phyloP scores from a whole-genome alignment of 148 eudicot species.

The Vaccinium macrocarpon region DNA sequence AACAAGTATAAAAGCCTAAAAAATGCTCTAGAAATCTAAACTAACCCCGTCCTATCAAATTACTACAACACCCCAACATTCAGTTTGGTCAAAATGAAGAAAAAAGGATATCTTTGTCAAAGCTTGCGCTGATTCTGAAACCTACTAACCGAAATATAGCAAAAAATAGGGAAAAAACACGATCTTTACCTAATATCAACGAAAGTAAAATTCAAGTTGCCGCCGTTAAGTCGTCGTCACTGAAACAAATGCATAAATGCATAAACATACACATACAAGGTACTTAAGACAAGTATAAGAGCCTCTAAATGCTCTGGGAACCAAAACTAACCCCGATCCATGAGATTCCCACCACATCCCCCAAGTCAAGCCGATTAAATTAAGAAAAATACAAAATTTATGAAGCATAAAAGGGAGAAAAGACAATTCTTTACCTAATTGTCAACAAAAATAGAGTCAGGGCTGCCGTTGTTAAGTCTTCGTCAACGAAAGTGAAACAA shows the following conservation, averaged over 20 bases:
- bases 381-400: neutral
- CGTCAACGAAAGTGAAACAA: neutral
- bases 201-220: neutral
- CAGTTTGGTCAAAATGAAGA: neutral
- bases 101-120: neutral
- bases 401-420: neutral
- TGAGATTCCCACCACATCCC: neutral
- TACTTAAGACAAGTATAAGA: neutral
- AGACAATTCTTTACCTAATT: neutral
- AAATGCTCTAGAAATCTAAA: neutral
- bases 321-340: constrained; percentile 5
- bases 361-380: neutral
- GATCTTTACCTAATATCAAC: neutral
- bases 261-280: neutral
- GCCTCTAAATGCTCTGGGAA: neutral
- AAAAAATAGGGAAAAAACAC: neutral
- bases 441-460: neutral
- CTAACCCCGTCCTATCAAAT: neutral
- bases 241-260: neutral
- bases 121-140: neutral
- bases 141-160: neutral
- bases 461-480: neutral
- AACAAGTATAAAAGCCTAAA: neutral
- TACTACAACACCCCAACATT: neutral
- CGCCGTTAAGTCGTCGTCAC: neutral